Evolutionary conservation across 2,329 filamentous ascomycete genomes (phyloP).

Genomic region (Beauveria scarabaeidicola): DNA sequence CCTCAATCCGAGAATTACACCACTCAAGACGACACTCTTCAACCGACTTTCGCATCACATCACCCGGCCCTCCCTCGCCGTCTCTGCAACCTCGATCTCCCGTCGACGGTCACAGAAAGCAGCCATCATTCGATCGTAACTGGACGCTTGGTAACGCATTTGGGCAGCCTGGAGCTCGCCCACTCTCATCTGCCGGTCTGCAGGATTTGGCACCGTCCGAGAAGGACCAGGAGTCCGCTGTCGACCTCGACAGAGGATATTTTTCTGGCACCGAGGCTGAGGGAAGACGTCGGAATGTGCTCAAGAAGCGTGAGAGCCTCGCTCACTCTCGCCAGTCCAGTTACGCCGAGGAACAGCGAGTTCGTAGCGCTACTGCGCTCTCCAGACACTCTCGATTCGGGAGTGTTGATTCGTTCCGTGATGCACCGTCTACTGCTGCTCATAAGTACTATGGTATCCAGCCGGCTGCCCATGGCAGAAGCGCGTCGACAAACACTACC

Average conservation of each 20-base stretch:
- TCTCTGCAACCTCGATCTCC: slow-evolving; percentile 36
- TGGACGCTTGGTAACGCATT: slow-evolving; percentile 55
- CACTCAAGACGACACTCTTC: slow-evolving; percentile 84
- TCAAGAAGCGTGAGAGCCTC: slow-evolving; percentile 66
- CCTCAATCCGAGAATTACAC: slow-evolving; percentile 72
- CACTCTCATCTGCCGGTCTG: slow-evolving; percentile 45
- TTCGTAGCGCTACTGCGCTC: slow-evolving; percentile 55
- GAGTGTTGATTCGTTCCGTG: slow-evolving; percentile 66
- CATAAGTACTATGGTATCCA: slow-evolving; percentile 61
- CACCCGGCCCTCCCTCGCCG: slow-evolving; percentile 20
- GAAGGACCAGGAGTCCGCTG: slow-evolving; percentile 37
- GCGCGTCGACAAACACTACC: slow-evolving; percentile 51
- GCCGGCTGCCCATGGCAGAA: slow-evolving; percentile 44
- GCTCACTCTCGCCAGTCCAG: slow-evolving; percentile 63
- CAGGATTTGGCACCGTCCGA: slow-evolving; percentile 36
- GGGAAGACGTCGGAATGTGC: slow-evolving; percentile 62
- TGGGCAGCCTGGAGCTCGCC: slow-evolving; percentile 31
- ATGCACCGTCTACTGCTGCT: slow-evolving; percentile 52
- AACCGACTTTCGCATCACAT: slow-evolving; percentile 56
- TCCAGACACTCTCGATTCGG: slow-evolving; percentile 70
- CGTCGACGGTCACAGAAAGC: slow-evolving; percentile 48
- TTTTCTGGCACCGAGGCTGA: slow-evolving; percentile 87
- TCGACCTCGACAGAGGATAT: slow-evolving; percentile 78
- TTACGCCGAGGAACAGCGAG: slow-evolving; percentile 64
- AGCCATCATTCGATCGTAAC: slow-evolving; percentile 61